Conservation (phyloP, 2,329 filamentous ascomycete genomes). For the Penicillium italicum region DNA sequence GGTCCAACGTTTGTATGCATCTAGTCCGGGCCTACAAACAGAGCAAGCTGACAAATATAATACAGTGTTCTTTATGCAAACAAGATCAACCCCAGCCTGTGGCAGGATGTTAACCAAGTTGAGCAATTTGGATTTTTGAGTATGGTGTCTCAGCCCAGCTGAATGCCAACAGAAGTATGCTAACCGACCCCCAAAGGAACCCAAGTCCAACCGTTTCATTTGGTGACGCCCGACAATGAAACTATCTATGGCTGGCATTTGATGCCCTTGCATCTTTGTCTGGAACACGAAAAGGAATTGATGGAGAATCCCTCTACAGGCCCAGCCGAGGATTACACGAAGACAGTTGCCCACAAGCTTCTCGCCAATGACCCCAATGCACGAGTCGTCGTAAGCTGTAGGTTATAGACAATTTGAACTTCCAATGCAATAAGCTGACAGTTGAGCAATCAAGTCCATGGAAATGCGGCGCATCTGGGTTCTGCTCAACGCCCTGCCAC, state of each 20-base stretch:
- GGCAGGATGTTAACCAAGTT: constrained; percentile 69
- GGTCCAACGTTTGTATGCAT: constrained; percentile 73
- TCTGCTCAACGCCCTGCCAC: constrained; percentile 71
- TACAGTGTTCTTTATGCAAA: constrained; percentile 77
- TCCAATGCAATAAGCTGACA: constrained; percentile 8
- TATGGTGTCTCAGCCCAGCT: constrained; percentile 43
- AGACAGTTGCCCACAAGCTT: constrained; percentile 50
- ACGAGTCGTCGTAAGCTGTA: constrained; percentile 55
- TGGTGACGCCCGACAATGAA: constrained; percentile 71
- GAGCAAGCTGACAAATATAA: constrained; percentile 4
- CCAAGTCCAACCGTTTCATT: constrained; percentile 81
- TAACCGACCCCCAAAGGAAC: constrained; percentile 56
- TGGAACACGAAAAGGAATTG: constrained; percentile 64
- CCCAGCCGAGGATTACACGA: constrained; percentile 45
- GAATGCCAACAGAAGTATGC: neutral
- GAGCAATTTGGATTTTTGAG: constrained; percentile 84
- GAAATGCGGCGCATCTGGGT: constrained; percentile 81
- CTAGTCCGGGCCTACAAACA: neutral
- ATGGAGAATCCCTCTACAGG: constrained; percentile 54
- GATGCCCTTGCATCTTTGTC: constrained; percentile 72
- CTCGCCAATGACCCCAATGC: constrained; percentile 51
- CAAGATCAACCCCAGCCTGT: constrained; percentile 68
- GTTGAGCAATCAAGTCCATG: constrained; percentile 35
- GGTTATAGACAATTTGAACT: constrained; percentile 10
- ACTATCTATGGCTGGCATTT: constrained; percentile 87